phyloP scores from a whole-genome alignment of 345 rosid genomes.

The Populus davidiana region DNA sequence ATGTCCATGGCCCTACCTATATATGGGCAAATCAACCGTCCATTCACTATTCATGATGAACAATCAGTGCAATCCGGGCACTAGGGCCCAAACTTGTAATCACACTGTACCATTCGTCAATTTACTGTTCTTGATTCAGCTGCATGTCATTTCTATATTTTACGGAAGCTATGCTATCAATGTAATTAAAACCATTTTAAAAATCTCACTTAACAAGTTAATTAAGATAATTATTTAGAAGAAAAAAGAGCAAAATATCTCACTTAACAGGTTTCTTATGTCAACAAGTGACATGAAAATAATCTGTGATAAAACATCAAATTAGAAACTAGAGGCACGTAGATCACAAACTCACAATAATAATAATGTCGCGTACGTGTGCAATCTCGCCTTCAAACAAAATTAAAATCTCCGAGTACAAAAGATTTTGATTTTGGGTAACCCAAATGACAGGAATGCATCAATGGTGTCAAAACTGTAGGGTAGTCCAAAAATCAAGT shows the following conservation, averaged over 20 bases:
- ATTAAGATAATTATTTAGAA: too few species aligned
- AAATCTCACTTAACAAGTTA: too few species aligned
- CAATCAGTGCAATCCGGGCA: background rate
- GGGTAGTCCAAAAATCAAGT: background rate
- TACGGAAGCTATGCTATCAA: too few species aligned
- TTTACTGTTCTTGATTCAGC: too few species aligned
- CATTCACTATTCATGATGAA: constrained; percentile 1
- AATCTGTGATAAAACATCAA: background rate
- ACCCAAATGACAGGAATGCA: background rate
- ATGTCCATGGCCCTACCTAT: background rate
- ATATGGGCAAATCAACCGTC: background rate
- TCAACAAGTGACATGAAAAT: background rate
- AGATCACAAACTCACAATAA: background rate
- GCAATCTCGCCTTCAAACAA: background rate
- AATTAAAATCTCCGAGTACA: background rate
- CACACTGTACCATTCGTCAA: too few species aligned
- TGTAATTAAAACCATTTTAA: too few species aligned
- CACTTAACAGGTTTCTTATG: too few species aligned
- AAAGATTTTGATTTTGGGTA: constrained; percentile 1
- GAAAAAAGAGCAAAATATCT: too few species aligned
- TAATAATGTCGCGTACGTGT: background rate
- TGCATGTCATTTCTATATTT: too few species aligned
- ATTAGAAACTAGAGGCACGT: too few species aligned
- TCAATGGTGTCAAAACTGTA: background rate
- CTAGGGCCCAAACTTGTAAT: background rate